Evolutionary conservation across 345 rosid genomes (phyloP).

Genomic region (Sonneratia alba): DNA sequence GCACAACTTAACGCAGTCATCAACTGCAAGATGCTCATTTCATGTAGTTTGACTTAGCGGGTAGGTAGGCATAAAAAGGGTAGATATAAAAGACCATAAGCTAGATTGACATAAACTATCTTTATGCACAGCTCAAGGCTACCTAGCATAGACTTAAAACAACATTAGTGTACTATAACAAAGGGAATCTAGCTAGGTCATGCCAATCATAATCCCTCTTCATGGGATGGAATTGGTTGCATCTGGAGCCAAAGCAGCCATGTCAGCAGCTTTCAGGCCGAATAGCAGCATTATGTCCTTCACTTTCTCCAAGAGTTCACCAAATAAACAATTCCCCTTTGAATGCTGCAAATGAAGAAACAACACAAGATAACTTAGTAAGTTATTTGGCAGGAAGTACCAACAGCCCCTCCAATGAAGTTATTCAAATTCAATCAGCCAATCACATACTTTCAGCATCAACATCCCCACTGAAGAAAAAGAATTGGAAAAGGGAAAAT

Average conservation of each 20-base stretch:
- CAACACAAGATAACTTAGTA: background rate
- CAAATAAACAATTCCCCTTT: slow-evolving; percentile 8
- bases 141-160: background rate
- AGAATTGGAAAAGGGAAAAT: background rate
- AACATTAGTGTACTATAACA: background rate
- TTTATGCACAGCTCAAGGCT: background rate
- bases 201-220: background rate
- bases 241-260: slow-evolving; percentile 1
- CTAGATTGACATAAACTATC: background rate
- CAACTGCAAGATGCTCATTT: background rate
- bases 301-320: slow-evolving; percentile 19
- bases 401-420: background rate
- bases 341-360: slow-evolving; percentile 20
- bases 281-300: slow-evolving; percentile 22
- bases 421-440: background rate
- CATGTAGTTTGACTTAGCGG: background rate
- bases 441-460: background rate
- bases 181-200: background rate
- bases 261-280: slow-evolving; percentile 14
- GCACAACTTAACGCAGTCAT: background rate
- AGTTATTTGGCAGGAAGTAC: too few species aligned
- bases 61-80: too few species aligned
- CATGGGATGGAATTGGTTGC: background rate
- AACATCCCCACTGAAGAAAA: background rate
- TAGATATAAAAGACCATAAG: background rate